Evolutionary conservation across 2,329 filamentous ascomycete species (phyloP), one percentile per base, ranked within the genome.

Genomic region (Paracorniculantispora psalliotae): DNA sequence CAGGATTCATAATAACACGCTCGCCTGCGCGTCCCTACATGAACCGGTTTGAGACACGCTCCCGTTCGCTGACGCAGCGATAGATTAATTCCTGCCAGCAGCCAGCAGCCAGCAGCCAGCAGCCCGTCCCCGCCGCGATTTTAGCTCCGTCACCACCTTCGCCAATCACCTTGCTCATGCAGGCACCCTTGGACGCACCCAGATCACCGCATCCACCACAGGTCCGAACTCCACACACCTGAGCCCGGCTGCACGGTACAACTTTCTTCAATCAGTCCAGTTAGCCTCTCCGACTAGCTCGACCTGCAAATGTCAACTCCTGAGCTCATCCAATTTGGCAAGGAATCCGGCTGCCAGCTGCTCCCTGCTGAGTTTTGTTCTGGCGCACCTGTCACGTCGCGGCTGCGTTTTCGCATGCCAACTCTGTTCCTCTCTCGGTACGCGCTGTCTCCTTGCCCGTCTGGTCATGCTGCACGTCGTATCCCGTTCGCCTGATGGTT

Each of bases 11-110:
- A 39, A 21, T 26, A 26, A 56, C 21, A 39, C 43, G 43, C 30
- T 44, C 28, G 15, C 41, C 37, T 17, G 35, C 44, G 23, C 35
- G 19, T 41, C 17, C 43, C 17, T 46, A 28, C 35, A 48, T 43
- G 54, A 57, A 57, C 54, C 33, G 44, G 23, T 41, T 41, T 44
- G 44, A 49, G 30, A 48, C 54, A 57, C 13, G 30, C 28, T 47
- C 21, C 28, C 53, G 30, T 33, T 50, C 54, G 17, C 12, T 50
- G 44, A 35, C 47, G 44, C 44, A 41, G 21, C 48, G 53, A 48
- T 25, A 39, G 33, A 37, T 55, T 46, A 37, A 35, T n/a, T 17
- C 52, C 35, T 44, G 7, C 12, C 7, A 30, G 26, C 23, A 49
- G 9, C 54, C 41, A n/a, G n/a, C n/a, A n/a, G n/a, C n/a, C n/a